phyloP scores from a whole-genome alignment of 2,329 filamentous ascomycete species.

The Lecanoromycetidae sp. region DNA sequence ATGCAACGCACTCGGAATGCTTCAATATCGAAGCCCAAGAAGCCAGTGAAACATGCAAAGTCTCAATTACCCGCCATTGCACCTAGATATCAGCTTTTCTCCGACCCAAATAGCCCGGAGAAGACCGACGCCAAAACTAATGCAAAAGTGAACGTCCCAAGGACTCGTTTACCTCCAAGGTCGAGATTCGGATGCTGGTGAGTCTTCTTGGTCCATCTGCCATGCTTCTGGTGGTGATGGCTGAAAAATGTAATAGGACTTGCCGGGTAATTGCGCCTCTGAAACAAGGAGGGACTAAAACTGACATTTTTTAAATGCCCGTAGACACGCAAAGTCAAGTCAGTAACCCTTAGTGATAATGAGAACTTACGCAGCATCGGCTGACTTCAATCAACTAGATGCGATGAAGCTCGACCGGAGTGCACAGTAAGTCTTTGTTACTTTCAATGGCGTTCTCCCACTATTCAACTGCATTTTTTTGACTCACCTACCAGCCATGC shows the following conservation, averaged over 20 bases:
- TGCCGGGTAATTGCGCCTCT: slow-evolving; percentile 29
- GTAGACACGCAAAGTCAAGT: slow-evolving; percentile 32
- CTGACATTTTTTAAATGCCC: not conserved
- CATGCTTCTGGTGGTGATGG: not conserved
- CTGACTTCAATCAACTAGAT: slow-evolving; percentile 36
- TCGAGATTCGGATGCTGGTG: slow-evolving; percentile 44
- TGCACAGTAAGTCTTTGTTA: slow-evolving; percentile 36
- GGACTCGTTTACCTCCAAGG: slow-evolving; percentile 39
- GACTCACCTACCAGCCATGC: slow-evolving; percentile 35
- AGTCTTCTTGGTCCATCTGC: slow-evolving; percentile 18
- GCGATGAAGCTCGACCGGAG: slow-evolving; percentile 42
- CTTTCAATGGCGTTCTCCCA: slow-evolving; percentile 8
- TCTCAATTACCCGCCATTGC: slow-evolving; percentile 33
- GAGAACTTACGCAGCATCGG: not conserved
- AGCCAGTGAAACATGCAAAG: not conserved
- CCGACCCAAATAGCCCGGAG: not conserved
- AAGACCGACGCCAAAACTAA: not conserved
- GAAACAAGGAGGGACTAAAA: not conserved
- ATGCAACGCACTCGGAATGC: slow-evolving; percentile 1
- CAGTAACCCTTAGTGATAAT: not conserved
- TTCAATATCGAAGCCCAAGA: slow-evolving; percentile 2
- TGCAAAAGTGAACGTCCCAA: slow-evolving; percentile 19
- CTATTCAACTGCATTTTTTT: slow-evolving; percentile 1
- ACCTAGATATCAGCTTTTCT: slow-evolving; percentile 28
- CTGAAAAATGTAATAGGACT: slow-evolving; percentile 25